phyloP scores from a whole-genome alignment of 176 grass and related monocot genomes.

The Pontederia paniculata region DNA sequence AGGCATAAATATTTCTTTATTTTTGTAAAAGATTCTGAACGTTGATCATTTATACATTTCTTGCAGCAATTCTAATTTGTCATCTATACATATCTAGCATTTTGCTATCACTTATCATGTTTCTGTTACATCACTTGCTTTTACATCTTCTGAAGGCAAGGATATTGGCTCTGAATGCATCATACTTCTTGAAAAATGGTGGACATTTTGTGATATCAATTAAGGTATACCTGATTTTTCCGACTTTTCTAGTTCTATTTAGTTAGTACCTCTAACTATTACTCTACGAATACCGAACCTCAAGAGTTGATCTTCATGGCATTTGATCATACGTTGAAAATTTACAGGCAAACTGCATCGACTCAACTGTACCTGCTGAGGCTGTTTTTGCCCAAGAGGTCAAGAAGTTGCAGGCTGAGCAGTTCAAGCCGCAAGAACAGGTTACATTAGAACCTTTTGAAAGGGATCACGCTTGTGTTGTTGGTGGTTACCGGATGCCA shows the following conservation, averaged over 20 bases:
- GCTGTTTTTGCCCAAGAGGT: conserved; percentile 17
- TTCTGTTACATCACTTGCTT: not conserved
- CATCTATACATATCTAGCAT: too few species aligned
- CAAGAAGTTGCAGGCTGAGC: conserved; percentile 74
- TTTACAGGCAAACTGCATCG: conserved; percentile 69
- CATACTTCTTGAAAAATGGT: conserved; percentile 19
- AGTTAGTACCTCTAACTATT: conserved; percentile 27
- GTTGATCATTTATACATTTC: too few species aligned
- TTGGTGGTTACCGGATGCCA: conserved; percentile 65
- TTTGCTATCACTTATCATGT: too few species aligned
- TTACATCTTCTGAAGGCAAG: conserved; percentile 46
- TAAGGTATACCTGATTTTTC: conserved; percentile 30
- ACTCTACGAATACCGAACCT: conserved; percentile 20
- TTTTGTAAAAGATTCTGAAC: too few species aligned
- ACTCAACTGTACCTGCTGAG: conserved; percentile 37
- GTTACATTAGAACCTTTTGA: conserved; percentile 79
- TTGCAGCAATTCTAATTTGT: too few species aligned
- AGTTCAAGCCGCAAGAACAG: conserved; percentile 29
- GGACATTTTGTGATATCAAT: conserved; percentile 22
- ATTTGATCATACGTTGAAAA: not conserved
- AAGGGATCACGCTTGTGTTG: conserved; percentile 66
- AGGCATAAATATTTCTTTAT: too few species aligned
- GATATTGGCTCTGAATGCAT: conserved; percentile 19
- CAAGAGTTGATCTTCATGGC: too few species aligned
- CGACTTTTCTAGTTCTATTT: not conserved